phyloP scores from a whole-genome alignment of 2,329 filamentous ascomycete genomes.

The Colletotrichum euphorbiae region DNA sequence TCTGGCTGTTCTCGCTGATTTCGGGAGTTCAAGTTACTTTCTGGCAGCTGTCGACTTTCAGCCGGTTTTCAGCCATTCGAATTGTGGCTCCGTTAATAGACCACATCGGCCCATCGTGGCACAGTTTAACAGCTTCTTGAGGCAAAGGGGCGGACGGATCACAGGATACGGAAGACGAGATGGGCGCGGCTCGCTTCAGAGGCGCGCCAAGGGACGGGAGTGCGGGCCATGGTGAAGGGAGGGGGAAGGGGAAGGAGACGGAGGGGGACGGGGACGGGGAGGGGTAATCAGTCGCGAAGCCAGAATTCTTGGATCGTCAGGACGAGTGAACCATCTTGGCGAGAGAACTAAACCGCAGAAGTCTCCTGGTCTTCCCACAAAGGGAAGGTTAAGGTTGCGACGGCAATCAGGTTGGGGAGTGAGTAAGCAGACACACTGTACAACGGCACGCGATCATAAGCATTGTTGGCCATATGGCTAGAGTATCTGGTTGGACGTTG shows the following conservation, averaged over 20 bases:
- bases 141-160: conserved; percentile 14
- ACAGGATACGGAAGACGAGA: conserved; percentile 25
- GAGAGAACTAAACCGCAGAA: conserved; percentile 10
- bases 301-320: conserved; percentile 28
- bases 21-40: neutral
- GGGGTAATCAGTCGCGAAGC: conserved; percentile 23
- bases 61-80: conserved; percentile 15
- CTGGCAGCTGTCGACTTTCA: neutral
- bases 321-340: conserved; percentile 26
- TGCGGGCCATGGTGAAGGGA: conserved; percentile 5
- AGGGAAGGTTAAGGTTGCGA: conserved; percentile 21
- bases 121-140: neutral
- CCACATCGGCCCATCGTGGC: conserved; percentile 24
- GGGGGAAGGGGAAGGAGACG: neutral
- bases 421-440: conserved; percentile 1
- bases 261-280: conserved; percentile 12
- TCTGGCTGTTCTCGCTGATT: neutral
- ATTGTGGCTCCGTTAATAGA: conserved; percentile 4
- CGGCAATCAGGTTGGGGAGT: conserved; percentile 1
- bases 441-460: neutral
- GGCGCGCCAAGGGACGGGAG: conserved; percentile 25
- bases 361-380: neutral
- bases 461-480: conserved; percentile 11
- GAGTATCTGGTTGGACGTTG: conserved; percentile 21
- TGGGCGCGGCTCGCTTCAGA: conserved; percentile 27